Percentiles rank a stretch among this genome's conserved stretches.
These are phyloP conservation scores for Multifurca ochricompacta DNA, from an alignment of 768 basidiomycete genomes.

Conservation along the genomic window DNA sequence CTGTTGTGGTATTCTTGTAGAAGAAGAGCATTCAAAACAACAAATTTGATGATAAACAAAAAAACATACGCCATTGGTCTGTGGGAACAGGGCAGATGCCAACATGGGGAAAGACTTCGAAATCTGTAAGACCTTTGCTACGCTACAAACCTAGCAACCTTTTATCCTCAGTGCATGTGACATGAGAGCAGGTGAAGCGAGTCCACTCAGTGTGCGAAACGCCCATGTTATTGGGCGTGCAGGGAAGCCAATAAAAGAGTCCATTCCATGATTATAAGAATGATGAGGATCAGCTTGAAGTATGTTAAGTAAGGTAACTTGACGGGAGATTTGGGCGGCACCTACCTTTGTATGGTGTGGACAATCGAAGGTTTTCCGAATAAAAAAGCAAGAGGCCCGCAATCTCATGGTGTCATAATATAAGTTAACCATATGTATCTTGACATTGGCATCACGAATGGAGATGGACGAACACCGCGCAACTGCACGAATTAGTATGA, in stretches of 20 bases:
- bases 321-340: neutral
- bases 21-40: neutral
- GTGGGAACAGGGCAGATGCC: neutral
- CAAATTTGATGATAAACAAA: neutral
- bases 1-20: neutral
- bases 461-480: neutral
- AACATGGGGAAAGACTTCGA: conserved; percentile 3
- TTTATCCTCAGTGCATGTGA: neutral
- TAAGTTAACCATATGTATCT: neutral
- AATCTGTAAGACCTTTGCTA: neutral
- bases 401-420: neutral
- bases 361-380: neutral
- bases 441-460: no score
- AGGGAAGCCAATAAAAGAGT: neutral
- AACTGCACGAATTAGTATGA: neutral
- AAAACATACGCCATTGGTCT: neutral
- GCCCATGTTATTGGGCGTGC: neutral
- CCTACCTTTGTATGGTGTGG: neutral
- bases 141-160: neutral
- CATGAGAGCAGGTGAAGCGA: neutral
- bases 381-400: neutral
- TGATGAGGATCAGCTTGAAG: neutral
- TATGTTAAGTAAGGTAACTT: neutral
- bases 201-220: no score
- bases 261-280: neutral